Evolutionary conservation across 2,329 filamentous ascomycete species (phyloP), one percentile per base, ranked within the genome.

Genomic region (Xylaria multiplex): DNA sequence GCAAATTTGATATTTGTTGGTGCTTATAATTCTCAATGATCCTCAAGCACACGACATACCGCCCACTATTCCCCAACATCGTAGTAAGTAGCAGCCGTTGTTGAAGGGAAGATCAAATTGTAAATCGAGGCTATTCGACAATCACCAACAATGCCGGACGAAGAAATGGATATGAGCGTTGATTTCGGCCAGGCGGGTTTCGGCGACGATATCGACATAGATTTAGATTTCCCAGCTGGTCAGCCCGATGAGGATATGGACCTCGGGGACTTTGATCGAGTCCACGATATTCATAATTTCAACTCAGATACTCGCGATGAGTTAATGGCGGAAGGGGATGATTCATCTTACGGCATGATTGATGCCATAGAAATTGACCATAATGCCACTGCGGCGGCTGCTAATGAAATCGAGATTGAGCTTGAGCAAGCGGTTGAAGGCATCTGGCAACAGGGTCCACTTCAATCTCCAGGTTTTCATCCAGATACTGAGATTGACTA

Each of bases 131-230:
- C 64, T 48, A 27, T 52, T 64, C 9, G 16, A 40, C 43, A n/a
- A 48, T 16, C 55, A 53, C n/a, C 65, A 30, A 72, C 57, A 37
- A 78, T 78, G 76, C 72, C 76, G 35, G 72, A 68, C 56, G 76
- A 77, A 59, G 76, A 77, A 59, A 78, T 78, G 76, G 76, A 78
- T 49, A 77, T 78, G 64, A 71, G 70, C 19, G 70, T 75, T 52
- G 76, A 77, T 64, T 72, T 76, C 50, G 72, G 73, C 62, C 76
- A 72, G 13, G 19, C 67, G 48, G 74, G 70, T 22, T 73, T 72
- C 30, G 72, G 61, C 22, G 75, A 78, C 58, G 76, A 78, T 52
- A 78, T 77, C 65, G 76, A 78, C 60, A 77, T 78, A 65, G 76
- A 78, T 67, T 66, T 78, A 54, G 76, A 78, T 70, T 75, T 77